Evolutionary conservation across 2,329 filamentous ascomycete genomes (phyloP).

Genomic region (Allantophomopsis cytisporea): DNA sequence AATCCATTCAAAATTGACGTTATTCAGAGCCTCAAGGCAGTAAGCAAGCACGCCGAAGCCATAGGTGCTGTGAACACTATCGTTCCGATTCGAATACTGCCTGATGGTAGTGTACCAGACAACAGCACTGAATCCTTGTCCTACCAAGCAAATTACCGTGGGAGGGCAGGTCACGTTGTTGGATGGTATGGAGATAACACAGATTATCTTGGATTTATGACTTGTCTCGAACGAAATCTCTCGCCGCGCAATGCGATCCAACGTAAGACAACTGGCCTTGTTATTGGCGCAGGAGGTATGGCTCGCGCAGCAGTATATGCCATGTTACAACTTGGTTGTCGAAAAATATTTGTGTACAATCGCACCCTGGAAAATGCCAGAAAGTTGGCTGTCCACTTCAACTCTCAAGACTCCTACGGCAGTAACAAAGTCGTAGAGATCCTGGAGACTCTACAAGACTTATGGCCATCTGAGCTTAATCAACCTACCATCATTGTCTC

Average conservation of each 20-base stretch:
- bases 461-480: conserved; percentile 50
- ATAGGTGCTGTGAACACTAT: conserved; percentile 69
- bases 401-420: conserved; percentile 23
- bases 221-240: conserved; percentile 57
- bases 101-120: conserved; percentile 29
- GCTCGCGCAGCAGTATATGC: conserved; percentile 66
- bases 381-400: conserved; percentile 57
- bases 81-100: conserved; percentile 44
- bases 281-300: conserved; percentile 62
- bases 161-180: conserved; percentile 50
- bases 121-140: conserved; percentile 23
- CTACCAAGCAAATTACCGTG: conserved; percentile 33
- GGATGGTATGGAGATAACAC: conserved; percentile 69
- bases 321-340: conserved; percentile 64
- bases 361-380: conserved; percentile 54
- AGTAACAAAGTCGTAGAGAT: conserved; percentile 25
- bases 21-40: conserved; percentile 46
- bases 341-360: conserved; percentile 64
- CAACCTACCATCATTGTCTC: conserved; percentile 63
- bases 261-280: conserved; percentile 29
- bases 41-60: conserved; percentile 59
- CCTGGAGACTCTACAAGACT: conserved; percentile 38
- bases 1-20: conserved; percentile 65
- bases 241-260: conserved; percentile 58
- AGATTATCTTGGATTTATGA: conserved; percentile 66